phyloP scores from a whole-genome alignment of 768 basidiomycete genomes.

The Leccinum uliginosum region DNA sequence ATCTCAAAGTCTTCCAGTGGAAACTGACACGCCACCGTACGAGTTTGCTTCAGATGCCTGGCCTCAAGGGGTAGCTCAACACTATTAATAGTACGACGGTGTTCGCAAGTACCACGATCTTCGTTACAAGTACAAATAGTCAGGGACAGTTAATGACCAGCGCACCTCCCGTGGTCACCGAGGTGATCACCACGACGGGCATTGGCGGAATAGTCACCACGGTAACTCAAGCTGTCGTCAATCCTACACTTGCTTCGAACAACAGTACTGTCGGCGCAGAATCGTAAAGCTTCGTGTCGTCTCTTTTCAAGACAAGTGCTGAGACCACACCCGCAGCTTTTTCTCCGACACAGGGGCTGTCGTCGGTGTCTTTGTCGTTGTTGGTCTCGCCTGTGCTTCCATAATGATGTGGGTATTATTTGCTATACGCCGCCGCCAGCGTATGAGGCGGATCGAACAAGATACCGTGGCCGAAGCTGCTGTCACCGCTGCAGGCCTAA shows the following conservation, averaged over 20 bases:
- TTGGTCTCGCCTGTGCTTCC: constrained; percentile 72
- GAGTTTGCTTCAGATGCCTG: constrained; percentile 16
- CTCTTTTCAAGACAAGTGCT: background rate
- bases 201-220: constrained; percentile 51
- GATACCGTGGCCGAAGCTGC: constrained; percentile 70
- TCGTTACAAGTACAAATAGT: constrained; percentile 57
- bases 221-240: constrained; percentile 60
- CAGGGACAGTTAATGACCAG: constrained; percentile 44
- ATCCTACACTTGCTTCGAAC: constrained; percentile 64
- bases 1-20: constrained; percentile 4
- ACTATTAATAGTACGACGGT: constrained; percentile 44
- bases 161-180: constrained; percentile 56
- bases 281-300: constrained; percentile 38
- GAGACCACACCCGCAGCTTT: constrained; percentile 49
- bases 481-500: constrained; percentile 66
- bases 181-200: constrained; percentile 49
- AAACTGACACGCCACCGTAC: constrained; percentile 19
- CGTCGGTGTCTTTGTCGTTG: constrained; percentile 85
- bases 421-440: constrained; percentile 61
- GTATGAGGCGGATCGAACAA: constrained; percentile 57
- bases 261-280: constrained; percentile 36
- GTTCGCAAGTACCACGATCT: constrained; percentile 45
- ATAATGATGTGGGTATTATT: constrained; percentile 70
- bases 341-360: constrained; percentile 88
- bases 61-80: constrained; percentile 8